A percentile compares a stretch with the other conserved stretches of the same genome.
phyloP scores from a whole-genome alignment of 2,329 filamentous ascomycete species.

The Alternaria infectoria region DNA sequence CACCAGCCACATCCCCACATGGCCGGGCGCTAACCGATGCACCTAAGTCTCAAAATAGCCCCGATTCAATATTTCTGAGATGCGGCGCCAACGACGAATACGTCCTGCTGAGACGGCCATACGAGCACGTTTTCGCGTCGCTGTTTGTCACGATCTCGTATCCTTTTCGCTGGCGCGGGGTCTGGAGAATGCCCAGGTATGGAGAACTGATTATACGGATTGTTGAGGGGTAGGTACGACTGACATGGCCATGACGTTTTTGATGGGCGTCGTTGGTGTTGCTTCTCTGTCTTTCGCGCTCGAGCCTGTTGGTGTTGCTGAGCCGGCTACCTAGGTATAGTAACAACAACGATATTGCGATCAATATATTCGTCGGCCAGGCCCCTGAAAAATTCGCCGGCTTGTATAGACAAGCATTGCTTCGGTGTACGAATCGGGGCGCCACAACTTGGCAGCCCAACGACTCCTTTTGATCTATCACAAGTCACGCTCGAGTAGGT shows the following conservation, averaged over 20 bases:
- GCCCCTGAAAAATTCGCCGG: neutral
- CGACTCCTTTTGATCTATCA: neutral
- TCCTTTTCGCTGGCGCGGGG: neutral
- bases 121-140: slow-evolving; percentile 8
- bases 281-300: no score
- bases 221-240: neutral
- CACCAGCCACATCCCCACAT: slow-evolving; percentile 13
- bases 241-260: neutral
- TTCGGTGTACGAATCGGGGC: neutral
- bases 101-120: slow-evolving; percentile 1
- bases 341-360: neutral
- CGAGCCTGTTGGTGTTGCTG: neutral
- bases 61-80: slow-evolving; percentile 1
- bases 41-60: slow-evolving; percentile 13
- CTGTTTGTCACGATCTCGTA: neutral
- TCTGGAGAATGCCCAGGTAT: neutral
- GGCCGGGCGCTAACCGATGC: slow-evolving; percentile 1
- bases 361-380: neutral
- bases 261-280: neutral
- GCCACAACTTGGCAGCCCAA: slow-evolving; percentile 4
- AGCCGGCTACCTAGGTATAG: neutral
- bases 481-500: neutral
- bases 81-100: slow-evolving; percentile 8
- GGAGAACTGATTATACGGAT: neutral
- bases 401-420: neutral